Conservation (phyloP, 805 yeast genomes). For the Saccharomycopsis capsularis region DNA sequence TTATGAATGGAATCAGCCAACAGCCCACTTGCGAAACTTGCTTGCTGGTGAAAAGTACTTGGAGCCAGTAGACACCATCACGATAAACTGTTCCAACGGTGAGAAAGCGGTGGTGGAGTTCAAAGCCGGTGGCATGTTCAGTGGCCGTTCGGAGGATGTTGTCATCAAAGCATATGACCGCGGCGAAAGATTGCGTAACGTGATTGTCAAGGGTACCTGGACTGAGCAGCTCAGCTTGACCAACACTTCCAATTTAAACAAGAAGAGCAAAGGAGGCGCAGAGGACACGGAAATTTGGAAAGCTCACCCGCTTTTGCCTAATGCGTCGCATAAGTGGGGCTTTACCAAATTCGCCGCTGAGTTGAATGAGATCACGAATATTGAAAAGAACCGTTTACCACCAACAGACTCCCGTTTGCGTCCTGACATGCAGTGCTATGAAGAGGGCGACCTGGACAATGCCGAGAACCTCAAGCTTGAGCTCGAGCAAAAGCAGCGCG, state of each 20-base stretch:
- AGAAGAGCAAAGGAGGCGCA: constrained; percentile 23
- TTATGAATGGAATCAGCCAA: constrained; percentile 77
- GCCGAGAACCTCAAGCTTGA: constrained; percentile 67
- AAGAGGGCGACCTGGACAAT: constrained; percentile 54
- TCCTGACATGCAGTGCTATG: constrained; percentile 77
- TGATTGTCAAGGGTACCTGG: constrained; percentile 65
- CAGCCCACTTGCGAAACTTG: constrained; percentile 73
- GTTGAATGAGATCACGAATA: constrained; percentile 66
- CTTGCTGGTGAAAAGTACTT: constrained; percentile 93
- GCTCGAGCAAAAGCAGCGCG: constrained; percentile 77
- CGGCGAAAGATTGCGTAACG: constrained; percentile 22
- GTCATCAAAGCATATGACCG: constrained; percentile 30
- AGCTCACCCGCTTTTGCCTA: constrained; percentile 55
- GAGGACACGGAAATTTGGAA: constrained; percentile 54
- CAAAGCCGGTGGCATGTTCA: constrained; percentile 78
- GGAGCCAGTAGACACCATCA: constrained; percentile 71
- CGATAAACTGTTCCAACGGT: constrained; percentile 63
- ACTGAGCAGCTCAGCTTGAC: constrained; percentile 53
- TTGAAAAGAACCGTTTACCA: constrained; percentile 61
- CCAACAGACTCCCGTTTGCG: constrained; percentile 86
- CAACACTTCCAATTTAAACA: constrained; percentile 29
- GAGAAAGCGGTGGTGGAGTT: constrained; percentile 64
- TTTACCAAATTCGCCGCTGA: constrained; percentile 78
- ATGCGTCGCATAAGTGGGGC: constrained; percentile 66
- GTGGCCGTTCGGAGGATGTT: constrained; percentile 71